These are phyloP conservation scores for Verticillium klebahnii DNA, from an alignment of 2,329 filamentous ascomycete species.

Conservation along the genomic window DNA sequence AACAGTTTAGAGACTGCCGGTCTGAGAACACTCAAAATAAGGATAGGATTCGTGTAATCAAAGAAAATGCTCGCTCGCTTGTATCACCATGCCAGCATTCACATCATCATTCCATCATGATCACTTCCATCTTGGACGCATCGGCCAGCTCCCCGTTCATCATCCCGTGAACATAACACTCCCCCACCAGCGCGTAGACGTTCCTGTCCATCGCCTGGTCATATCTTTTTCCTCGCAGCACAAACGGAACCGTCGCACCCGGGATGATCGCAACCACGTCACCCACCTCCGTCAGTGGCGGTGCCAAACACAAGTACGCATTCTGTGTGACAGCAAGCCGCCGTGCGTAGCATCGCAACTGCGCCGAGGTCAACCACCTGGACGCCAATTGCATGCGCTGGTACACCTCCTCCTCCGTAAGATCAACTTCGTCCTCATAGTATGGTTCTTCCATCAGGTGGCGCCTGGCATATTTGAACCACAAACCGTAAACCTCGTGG, in stretches of 20 bases:
- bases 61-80: neutral
- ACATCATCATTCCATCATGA: neutral
- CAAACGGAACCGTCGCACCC: neutral
- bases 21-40: neutral
- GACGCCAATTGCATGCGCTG: neutral
- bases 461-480: neutral
- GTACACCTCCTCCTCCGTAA: neutral
- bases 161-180: conserved; percentile 6
- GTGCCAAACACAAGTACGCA: neutral
- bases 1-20: too few species aligned
- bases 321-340: neutral
- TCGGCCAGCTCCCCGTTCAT: conserved; percentile 4
- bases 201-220: neutral
- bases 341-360: neutral
- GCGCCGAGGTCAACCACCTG: neutral
- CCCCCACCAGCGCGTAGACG: neutral
- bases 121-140: neutral
- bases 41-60: neutral
- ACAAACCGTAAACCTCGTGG: neutral
- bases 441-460: neutral
- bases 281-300: neutral
- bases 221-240: neutral
- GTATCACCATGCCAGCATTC: neutral
- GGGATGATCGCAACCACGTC: neutral
- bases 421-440: neutral